Conservation (phyloP, 2,329 filamentous ascomycete genomes). For the Ophiostoma triangulosporum region DNA sequence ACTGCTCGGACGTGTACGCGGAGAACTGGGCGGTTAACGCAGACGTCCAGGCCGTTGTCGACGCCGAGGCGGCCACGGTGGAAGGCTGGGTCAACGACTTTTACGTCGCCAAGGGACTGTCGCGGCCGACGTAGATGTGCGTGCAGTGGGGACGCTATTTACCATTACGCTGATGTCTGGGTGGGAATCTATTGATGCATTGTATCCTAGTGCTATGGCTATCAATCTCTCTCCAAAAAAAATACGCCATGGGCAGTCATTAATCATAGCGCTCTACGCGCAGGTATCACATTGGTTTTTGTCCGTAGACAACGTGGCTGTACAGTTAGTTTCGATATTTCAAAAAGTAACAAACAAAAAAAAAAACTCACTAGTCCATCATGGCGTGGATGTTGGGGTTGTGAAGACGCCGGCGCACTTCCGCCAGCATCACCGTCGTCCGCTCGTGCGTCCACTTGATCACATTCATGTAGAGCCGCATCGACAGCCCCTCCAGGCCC, state of each 20-base stretch:
- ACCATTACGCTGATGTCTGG: no score
- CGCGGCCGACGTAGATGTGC: constrained; percentile 3
- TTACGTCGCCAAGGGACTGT: constrained; percentile 20
- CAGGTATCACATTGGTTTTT: constrained; percentile 9
- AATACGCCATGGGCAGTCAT: not conserved
- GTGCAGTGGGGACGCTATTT: no score
- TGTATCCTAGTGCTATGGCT: no score
- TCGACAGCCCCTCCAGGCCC: constrained; percentile 13
- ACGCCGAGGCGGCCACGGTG: constrained; percentile 36
- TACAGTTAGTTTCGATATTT: not conserved
- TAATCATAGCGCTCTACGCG: not conserved
- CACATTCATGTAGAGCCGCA: constrained; percentile 16
- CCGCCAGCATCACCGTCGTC: constrained; percentile 10
- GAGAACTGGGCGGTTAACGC: constrained; percentile 37
- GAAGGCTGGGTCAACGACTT: constrained; percentile 40
- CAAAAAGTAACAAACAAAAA: not conserved
- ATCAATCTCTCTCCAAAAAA: not conserved
- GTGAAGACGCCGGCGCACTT: constrained; percentile 11
- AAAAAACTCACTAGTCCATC: constrained; percentile 10
- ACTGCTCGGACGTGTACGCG: constrained; percentile 27
- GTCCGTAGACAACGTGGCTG: constrained; percentile 13
- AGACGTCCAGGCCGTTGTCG: constrained; percentile 33
- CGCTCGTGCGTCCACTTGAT: constrained; percentile 14
- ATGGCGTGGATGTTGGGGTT: constrained; percentile 14
- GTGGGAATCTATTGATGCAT: no score